Evolutionary conservation across 225 moss, liverwort and hornwort genomes (phyloP), one percentile per base, ranked within the genome.

Genomic region (Bryoerythrophyllum caledonicum): DNA sequence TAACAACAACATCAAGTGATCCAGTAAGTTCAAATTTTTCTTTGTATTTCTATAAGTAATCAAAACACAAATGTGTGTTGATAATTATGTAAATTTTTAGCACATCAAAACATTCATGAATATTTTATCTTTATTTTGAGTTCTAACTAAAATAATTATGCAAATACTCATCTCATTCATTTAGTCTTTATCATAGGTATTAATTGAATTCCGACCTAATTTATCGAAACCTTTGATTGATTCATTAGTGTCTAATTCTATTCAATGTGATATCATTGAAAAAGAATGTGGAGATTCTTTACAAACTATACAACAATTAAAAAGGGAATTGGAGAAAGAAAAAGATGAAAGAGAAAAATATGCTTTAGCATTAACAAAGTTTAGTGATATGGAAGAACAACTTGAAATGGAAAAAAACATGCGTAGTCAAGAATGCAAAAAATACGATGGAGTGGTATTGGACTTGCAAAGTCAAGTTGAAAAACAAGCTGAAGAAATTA

Each of bases 401-500:
- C 7, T 76, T 10, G 14, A 76, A 52, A n/a, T 41, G 2, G 73
- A 80, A 26, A 83, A 73, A 60, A 21, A 26, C 7, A 4, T 26
- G 0, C 68, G 7, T 19, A 34, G 5, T 43, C 9, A 76, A 59
- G 26, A 83, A 20, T 27, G 35, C 13, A 20, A 69, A n/a, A 73
- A 16, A 2, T 0, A 68, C n/a, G 64, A 80, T 24, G 53, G 0
- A 1, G 0, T 52, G 6, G 63, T 73, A 73, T 68, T 59, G 8
- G 68, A 73, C 58, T 53, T 83, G 21, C 73, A 2, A 2, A 73
- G 44, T 73, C 73, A 83, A 44, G 13, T 76, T 27, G 13, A 21
- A 41, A 80, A 35, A 26, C 80, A 83, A 59, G 63, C 72, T 4
- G 80, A 83, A 73, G 83, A 83, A 73, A 83, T 80, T 51, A 80